Evolutionary conservation across 805 yeast species (phyloP).

Genomic region (Isabelozyma gotoi): DNA sequence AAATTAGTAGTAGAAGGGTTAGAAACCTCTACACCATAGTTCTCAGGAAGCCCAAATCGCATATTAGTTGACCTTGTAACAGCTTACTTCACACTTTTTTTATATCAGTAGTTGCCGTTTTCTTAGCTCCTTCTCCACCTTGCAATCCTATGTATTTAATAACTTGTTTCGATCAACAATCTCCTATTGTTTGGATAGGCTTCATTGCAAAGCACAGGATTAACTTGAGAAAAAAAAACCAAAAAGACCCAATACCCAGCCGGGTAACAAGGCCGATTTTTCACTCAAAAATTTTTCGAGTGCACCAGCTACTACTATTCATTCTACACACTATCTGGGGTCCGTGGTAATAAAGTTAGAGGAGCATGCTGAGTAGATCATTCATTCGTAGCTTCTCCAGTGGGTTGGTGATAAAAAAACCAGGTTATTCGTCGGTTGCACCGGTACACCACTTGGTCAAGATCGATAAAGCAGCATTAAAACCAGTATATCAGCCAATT

Average conservation of each 20-base stretch:
- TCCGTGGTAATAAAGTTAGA: no score
- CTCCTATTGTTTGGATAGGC: no score
- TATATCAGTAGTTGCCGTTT: no score
- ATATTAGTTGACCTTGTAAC: conserved; percentile 8
- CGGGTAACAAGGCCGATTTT: not conserved
- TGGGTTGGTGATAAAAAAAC: conserved; percentile 37
- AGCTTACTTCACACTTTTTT: conserved; percentile 4
- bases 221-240: not conserved
- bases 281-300: conserved; percentile 1
- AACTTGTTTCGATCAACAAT: no score
- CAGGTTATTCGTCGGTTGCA: conserved; percentile 65
- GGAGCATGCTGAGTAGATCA: no score
- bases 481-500: conserved; percentile 71
- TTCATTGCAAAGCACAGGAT: no score
- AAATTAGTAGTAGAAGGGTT: no score
- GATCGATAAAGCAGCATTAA: conserved; percentile 69
- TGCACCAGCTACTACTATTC: not conserved
- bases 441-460: conserved; percentile 92
- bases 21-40: conserved; percentile 14
- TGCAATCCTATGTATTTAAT: no score
- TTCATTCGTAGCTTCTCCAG: not conserved
- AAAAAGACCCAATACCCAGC: not conserved
- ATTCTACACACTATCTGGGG: no score
- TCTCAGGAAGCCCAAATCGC: conserved; percentile 29
- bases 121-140: no score